Evolutionary conservation across 208 protist genomes (phyloP).

Genomic region (Acanthamoeba healyi): DNA sequence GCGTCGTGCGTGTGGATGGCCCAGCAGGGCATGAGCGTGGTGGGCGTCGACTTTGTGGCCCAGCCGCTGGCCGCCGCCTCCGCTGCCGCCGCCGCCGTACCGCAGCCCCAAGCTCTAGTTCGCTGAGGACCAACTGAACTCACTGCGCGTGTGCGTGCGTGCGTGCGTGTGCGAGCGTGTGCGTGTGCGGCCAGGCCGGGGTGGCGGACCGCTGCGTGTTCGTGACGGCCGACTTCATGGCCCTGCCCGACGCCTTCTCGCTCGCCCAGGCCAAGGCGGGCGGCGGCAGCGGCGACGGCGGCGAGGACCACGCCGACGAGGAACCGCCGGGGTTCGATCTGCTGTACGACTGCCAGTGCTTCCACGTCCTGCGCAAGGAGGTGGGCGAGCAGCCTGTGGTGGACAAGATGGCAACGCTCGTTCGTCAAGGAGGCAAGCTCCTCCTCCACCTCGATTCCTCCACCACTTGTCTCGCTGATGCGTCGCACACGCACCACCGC

Average conservation of each 20-base stretch:
- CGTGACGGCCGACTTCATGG: not conserved
- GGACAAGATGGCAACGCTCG: not conserved
- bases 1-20: conserved; percentile 42
- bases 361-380: conserved; percentile 32
- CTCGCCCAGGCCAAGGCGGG: not conserved
- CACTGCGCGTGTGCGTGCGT: too few relatives aligned
- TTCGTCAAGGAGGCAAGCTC: not conserved
- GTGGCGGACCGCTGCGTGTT: not conserved
- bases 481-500: too few relatives aligned
- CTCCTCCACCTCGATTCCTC: not conserved
- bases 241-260: not conserved
- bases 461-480: not conserved
- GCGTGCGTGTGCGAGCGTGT: too few relatives aligned
- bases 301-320: too few relatives aligned
- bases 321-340: not conserved
- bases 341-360: conserved; percentile 7
- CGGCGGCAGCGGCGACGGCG: not conserved
- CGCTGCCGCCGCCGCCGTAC: not conserved
- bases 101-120: too few relatives aligned
- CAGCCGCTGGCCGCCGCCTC: not conserved
- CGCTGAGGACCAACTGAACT: too few relatives aligned
- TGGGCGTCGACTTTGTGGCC: not conserved
- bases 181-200: not conserved
- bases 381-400: not conserved
- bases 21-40: not conserved